Evolutionary conservation across 2,329 filamentous ascomycete genomes (phyloP).

Genomic region (Arthrobotrys sphaeroides): DNA sequence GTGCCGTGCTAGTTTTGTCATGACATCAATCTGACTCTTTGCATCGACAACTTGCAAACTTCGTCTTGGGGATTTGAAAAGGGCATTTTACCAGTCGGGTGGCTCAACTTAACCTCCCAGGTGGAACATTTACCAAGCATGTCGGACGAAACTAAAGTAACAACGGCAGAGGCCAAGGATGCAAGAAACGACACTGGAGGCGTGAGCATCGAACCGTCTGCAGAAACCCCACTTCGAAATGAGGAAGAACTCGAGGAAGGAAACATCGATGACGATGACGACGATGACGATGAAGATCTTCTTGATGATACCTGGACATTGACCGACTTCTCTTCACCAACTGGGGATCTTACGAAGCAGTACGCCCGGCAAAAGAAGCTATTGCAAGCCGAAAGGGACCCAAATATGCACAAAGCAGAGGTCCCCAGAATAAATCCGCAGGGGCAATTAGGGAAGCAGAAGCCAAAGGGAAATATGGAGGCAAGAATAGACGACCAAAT

Average conservation of each 20-base stretch:
- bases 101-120: not conserved
- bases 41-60: not conserved
- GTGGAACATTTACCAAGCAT: constrained; percentile 12
- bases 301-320: constrained; percentile 64
- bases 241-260: constrained; percentile 65
- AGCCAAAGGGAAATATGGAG: constrained; percentile 79
- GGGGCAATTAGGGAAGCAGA: constrained; percentile 60
- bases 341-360: constrained; percentile 80
- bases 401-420: constrained; percentile 65
- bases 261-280: constrained; percentile 64
- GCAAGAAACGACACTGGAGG: not conserved
- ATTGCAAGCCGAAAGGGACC: constrained; percentile 66
- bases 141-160: constrained; percentile 3
- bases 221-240: not conserved
- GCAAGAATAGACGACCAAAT: constrained; percentile 88
- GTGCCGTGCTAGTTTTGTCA: no score
- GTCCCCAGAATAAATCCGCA: constrained; percentile 78
- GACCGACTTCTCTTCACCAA: constrained; percentile 61
- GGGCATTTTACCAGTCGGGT: not conserved
- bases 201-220: not conserved
- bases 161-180: not conserved
- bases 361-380: constrained; percentile 85
- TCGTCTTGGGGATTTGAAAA: not conserved
- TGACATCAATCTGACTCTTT: constrained; percentile 25
- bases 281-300: constrained; percentile 62